Percentiles rank a stretch among this genome's conserved stretches.
Evolutionary conservation across 768 basidiomycete genomes (phyloP).

Genomic region (Amylocystis lapponica): DNA sequence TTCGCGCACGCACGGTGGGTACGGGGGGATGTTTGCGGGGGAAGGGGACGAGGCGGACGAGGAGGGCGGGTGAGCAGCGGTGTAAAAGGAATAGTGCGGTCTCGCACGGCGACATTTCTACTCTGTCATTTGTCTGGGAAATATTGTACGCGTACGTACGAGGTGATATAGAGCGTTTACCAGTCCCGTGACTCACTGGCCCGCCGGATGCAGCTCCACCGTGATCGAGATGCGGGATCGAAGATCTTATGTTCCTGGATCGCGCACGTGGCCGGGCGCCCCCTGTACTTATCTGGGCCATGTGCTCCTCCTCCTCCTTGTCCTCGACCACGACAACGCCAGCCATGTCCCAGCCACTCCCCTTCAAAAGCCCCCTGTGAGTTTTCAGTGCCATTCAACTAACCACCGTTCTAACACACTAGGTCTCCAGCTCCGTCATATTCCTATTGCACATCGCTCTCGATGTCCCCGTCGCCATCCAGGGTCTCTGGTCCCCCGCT

Average conservation of each 20-base stretch:
- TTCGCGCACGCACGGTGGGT: conserved; percentile 13
- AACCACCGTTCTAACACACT: not conserved
- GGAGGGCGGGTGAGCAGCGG: conserved; percentile 13
- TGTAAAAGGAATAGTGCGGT: no score
- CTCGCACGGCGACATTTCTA: no score
- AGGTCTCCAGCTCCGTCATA: conserved; percentile 44
- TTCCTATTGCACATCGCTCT: conserved; percentile 79
- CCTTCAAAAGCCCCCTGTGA: conserved; percentile 12
- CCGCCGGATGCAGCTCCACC: no score
- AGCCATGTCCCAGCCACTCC: conserved; percentile 15
- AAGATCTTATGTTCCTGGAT: no score
- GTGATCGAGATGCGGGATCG: no score
- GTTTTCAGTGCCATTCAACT: no score
- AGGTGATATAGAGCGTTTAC: no score
- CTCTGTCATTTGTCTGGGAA: no score
- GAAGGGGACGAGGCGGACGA: conserved; percentile 14
- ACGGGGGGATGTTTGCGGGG: conserved; percentile 8
- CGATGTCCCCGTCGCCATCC: conserved; percentile 72
- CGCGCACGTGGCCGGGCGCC: not conserved
- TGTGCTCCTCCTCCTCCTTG: not conserved
- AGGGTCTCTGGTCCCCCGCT: conserved; percentile 61
- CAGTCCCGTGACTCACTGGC: no score
- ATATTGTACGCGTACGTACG: no score
- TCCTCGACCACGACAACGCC: not conserved
- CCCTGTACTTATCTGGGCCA: not conserved